Conservation (phyloP, 31 red algal species). For the Odonthalia washingtoniensis region DNA sequence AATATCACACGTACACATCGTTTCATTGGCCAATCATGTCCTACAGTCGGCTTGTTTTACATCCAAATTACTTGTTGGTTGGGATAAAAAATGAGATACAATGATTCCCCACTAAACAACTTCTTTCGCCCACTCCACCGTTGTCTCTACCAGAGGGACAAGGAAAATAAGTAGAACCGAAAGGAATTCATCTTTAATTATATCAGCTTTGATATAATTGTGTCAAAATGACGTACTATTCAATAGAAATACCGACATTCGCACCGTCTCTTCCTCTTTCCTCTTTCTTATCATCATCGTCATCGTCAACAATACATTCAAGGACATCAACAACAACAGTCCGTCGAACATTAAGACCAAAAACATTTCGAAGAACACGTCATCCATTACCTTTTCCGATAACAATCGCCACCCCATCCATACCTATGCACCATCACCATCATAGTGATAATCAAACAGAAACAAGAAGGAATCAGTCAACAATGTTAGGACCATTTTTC, state of each 20-base stretch:
- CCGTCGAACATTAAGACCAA: too few species aligned
- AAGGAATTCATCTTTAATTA: neutral
- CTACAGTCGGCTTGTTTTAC: too few species aligned
- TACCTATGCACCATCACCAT: neutral
- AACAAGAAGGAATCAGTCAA: too few species aligned
- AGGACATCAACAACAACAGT: too few species aligned
- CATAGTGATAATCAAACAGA: neutral
- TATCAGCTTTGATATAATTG: neutral
- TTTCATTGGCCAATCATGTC: too few species aligned
- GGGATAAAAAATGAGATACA: too few species aligned
- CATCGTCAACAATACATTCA: neutral
- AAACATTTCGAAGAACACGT: too few species aligned
- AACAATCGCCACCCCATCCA: neutral
- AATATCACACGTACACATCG: too few species aligned
- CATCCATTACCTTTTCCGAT: too few species aligned
- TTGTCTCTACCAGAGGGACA: neutral
- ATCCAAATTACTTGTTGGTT: too few species aligned
- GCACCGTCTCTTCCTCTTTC: neutral
- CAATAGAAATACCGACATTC: neutral
- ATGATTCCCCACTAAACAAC: too few species aligned
- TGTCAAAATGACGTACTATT: neutral
- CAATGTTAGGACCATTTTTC: slow-evolving; percentile 85
- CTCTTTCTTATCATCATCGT: neutral
- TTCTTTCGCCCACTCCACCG: neutral
- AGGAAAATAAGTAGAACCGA: neutral